phyloP scores from a whole-genome alignment of 768 basidiomycete species.

The Kwoniella heveanensis region DNA sequence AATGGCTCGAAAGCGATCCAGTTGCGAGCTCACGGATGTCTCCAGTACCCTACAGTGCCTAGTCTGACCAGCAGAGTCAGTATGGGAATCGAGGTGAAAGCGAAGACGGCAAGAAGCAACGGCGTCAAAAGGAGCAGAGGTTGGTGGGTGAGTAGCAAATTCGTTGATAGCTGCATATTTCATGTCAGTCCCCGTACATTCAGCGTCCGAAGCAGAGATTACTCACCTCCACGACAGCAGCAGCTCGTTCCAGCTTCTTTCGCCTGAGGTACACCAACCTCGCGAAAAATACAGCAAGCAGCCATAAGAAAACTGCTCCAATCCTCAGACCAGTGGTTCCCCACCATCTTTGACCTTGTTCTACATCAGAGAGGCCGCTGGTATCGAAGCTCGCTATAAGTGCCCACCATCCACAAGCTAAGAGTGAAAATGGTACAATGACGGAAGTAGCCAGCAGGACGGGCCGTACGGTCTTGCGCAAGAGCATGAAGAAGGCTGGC shows the following conservation, averaged over 20 bases:
- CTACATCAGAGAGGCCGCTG: conserved; percentile 32
- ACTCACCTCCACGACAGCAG: conserved; percentile 57
- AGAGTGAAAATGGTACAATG: conserved; percentile 52
- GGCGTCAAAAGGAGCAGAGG: conserved; percentile 55
- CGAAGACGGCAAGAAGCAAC: conserved; percentile 49
- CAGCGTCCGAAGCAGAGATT: background rate
- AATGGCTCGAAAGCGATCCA: too few relatives aligned
- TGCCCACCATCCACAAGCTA: conserved; percentile 53
- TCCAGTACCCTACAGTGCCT: conserved; percentile 55
- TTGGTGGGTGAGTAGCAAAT: conserved; percentile 53
- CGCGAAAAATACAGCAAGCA: conserved; percentile 69
- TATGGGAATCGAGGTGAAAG: conserved; percentile 51
- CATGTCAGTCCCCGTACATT: background rate
- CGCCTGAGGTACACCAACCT: conserved; percentile 62
- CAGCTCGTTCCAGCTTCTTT: conserved; percentile 63
- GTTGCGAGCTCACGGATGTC: conserved; percentile 54
- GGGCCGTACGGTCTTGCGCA: conserved; percentile 79
- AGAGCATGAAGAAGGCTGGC: conserved; percentile 58
- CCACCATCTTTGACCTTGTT: conserved; percentile 50
- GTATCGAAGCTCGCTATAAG: conserved; percentile 52
- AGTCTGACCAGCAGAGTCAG: conserved; percentile 53
- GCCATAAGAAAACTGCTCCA: conserved; percentile 74
- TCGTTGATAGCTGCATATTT: conserved; percentile 46
- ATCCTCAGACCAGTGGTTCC: conserved; percentile 65
- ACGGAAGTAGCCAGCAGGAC: conserved; percentile 64